These are phyloP conservation scores for Metarhizium brunneum DNA, from an alignment of 2,329 filamentous ascomycete species.

Conservation along the genomic window DNA sequence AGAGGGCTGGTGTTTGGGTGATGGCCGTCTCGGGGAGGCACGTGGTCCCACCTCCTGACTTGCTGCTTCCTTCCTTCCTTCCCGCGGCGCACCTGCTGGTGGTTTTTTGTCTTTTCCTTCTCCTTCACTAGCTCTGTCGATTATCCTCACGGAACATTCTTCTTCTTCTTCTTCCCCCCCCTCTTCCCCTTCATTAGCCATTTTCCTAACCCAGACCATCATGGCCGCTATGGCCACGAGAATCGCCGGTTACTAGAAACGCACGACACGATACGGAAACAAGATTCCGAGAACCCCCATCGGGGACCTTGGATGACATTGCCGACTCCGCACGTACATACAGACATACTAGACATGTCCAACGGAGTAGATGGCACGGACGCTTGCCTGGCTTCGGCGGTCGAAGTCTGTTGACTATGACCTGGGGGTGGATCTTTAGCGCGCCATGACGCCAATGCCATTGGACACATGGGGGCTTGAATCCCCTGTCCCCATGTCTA, in stretches of 20 bases:
- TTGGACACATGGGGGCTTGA: slow-evolving; percentile 3
- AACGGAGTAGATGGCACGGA: not conserved
- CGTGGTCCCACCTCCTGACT: not conserved
- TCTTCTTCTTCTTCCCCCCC: not conserved
- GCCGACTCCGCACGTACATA: not conserved
- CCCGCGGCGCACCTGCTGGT: too few relatives aligned
- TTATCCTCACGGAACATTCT: too few relatives aligned
- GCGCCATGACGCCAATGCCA: not conserved
- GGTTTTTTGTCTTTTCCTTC: too few relatives aligned
- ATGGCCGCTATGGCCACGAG: not conserved
- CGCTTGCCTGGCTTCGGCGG: not conserved
- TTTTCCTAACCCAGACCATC: not conserved
- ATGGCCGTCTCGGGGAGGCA: not conserved
- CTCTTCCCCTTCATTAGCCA: not conserved
- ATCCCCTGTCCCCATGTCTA: slow-evolving; percentile 11
- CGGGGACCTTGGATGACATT: not conserved
- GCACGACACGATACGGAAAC: not conserved
- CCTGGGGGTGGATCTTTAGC: not conserved
- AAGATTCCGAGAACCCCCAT: not conserved
- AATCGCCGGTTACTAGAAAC: not conserved
- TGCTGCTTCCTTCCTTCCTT: too few relatives aligned
- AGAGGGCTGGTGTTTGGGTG: not conserved
- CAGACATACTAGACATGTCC: too few relatives aligned
- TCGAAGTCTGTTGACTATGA: not conserved
- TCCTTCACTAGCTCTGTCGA: too few relatives aligned